These are phyloP conservation scores for Epichloe hybrida DNA, from an alignment of 2,329 filamentous ascomycete genomes.

Conservation along the genomic window DNA sequence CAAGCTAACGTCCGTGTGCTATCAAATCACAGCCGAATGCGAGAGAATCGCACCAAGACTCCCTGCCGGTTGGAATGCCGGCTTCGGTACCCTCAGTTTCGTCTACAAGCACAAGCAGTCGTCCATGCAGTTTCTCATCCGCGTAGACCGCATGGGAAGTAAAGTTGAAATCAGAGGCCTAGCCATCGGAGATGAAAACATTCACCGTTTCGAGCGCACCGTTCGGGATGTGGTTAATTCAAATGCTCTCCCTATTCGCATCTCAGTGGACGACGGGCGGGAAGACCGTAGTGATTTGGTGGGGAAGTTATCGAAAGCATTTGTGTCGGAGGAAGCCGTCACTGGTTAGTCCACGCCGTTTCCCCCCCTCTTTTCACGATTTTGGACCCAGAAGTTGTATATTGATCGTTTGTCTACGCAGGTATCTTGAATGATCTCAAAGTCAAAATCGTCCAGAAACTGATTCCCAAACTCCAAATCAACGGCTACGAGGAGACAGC, in stretches of 20 bases:
- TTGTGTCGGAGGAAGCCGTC: constrained; percentile 60
- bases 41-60: constrained; percentile 47
- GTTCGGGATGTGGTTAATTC: constrained; percentile 59
- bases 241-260: constrained; percentile 40
- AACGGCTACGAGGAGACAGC: constrained; percentile 62
- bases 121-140: constrained; percentile 70
- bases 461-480: constrained; percentile 64
- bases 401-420: constrained; percentile 1
- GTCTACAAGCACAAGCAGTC: constrained; percentile 79
- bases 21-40: constrained; percentile 26
- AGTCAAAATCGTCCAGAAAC: constrained; percentile 67
- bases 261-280: constrained; percentile 28
- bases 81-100: constrained; percentile 60
- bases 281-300: constrained; percentile 38
- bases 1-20: background rate
- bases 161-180: constrained; percentile 77
- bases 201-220: constrained; percentile 61
- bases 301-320: constrained; percentile 44
- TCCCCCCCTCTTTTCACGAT: background rate
- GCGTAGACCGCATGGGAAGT: constrained; percentile 65
- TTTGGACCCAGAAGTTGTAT: background rate
- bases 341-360: constrained; percentile 20
- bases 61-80: constrained; percentile 67
- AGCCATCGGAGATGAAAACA: constrained; percentile 67
- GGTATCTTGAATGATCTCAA: constrained; percentile 64